These are phyloP conservation scores for Fusarium secorum DNA, from an alignment of 2,329 filamentous ascomycete species.

Conservation along the genomic window DNA sequence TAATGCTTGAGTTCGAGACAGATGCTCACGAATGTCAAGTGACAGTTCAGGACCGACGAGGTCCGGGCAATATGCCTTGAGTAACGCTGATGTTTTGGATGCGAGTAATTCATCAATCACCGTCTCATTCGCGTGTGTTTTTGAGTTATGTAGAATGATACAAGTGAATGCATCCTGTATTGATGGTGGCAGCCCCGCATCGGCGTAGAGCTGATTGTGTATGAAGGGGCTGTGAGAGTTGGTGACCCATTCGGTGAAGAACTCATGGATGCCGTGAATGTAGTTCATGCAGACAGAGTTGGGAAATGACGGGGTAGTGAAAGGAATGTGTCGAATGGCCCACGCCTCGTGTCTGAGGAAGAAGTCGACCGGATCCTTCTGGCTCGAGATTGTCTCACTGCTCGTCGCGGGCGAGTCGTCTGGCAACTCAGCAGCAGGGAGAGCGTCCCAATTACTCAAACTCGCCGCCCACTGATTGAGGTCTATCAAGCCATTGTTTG, in stretches of 20 bases:
- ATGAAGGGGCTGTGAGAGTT: conserved; percentile 8
- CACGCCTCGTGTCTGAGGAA: neutral
- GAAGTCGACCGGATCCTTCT: neutral
- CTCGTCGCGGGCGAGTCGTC: neutral
- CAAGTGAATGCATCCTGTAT: conserved; percentile 9
- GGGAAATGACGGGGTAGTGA: neutral
- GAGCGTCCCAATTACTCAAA: neutral
- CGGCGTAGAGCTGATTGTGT: conserved; percentile 8
- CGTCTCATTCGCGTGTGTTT: neutral
- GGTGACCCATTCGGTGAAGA: conserved; percentile 1
- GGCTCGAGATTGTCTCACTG: neutral
- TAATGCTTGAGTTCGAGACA: neutral
- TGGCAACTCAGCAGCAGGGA: neutral
- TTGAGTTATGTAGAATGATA: neutral
- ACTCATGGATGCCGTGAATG: neutral
- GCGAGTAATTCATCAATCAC: neutral
- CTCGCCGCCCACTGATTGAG: neutral
- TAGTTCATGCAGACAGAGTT: conserved; percentile 13
- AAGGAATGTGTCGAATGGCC: neutral
- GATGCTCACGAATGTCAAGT: neutral
- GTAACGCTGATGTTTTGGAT: neutral
- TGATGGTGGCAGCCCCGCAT: neutral
- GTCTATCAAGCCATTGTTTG: neutral
- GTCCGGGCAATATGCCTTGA: neutral
- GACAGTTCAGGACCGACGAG: rapidly evolving